Evolutionary conservation across 169 alveolate genomes (phyloP).

Genomic region (Condylostoma magnum): DNA sequence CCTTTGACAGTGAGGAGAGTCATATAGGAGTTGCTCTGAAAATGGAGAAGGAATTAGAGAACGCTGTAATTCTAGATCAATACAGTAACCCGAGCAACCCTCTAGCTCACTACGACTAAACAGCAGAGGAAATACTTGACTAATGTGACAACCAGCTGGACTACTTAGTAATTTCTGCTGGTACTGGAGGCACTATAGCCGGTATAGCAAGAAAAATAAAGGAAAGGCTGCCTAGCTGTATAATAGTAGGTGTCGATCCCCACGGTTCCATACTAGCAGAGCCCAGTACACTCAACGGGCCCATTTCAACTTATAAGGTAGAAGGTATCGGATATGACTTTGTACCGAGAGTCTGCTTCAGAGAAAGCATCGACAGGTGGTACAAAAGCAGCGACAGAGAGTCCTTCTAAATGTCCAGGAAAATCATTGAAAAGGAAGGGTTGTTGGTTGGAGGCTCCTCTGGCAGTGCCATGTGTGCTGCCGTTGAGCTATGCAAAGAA

Average conservation of each 20-base stretch:
- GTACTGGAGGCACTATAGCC: slow-evolving; percentile 94
- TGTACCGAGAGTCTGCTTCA: slow-evolving; percentile 74
- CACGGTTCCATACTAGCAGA: slow-evolving; percentile 82
- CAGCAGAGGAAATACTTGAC: slow-evolving; percentile 90
- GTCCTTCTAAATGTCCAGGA: slow-evolving; percentile 74
- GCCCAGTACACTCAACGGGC: slow-evolving; percentile 55
- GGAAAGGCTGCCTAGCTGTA: slow-evolving; percentile 69
- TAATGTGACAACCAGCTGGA: slow-evolving; percentile 86
- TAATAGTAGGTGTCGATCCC: slow-evolving; percentile 92
- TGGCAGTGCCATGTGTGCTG: slow-evolving; percentile 85
- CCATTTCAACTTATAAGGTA: slow-evolving; percentile 55
- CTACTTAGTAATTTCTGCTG: slow-evolving; percentile 80
- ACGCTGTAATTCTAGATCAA: slow-evolving; percentile 86
- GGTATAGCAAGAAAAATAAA: slow-evolving; percentile 89
- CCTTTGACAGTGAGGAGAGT: slow-evolving; percentile 82
- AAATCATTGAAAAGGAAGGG: slow-evolving; percentile 79
- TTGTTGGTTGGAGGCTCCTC: slow-evolving; percentile 85
- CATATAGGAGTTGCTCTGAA: slow-evolving; percentile 83
- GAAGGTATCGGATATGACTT: slow-evolving; percentile 89
- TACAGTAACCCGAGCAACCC: slow-evolving; percentile 91
- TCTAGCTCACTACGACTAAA: slow-evolving; percentile 90
- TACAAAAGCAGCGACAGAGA: slow-evolving; percentile 77
- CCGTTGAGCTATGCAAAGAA: slow-evolving; percentile 59
- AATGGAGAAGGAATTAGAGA: slow-evolving; percentile 57
- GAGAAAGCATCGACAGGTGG: slow-evolving; percentile 64